A percentile compares a stretch with the other conserved stretches of the same genome.
phyloP scores from a whole-genome alignment of 2,329 filamentous ascomycete genomes.

The Colletotrichum tanaceti region DNA sequence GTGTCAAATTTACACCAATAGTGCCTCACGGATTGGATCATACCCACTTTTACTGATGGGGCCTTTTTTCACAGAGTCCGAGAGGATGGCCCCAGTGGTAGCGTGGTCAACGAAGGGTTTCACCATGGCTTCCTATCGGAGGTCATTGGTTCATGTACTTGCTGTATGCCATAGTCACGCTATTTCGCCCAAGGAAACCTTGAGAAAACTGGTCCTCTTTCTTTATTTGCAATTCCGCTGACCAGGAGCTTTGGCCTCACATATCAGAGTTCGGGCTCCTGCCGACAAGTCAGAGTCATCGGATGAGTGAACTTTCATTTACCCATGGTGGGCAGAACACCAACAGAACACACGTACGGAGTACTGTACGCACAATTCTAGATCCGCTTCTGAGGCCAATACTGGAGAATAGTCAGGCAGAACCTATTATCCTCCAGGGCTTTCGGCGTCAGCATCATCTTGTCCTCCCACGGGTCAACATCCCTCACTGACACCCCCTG shows the following conservation, averaged over 20 bases:
- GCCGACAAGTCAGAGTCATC: slow-evolving; percentile 25
- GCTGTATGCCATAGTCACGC: too few species aligned
- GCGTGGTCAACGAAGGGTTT: slow-evolving; percentile 32
- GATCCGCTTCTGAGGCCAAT: background rate
- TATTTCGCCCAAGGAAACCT: slow-evolving; percentile 18
- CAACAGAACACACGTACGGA: background rate
- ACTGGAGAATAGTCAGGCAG: background rate
- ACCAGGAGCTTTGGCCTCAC: slow-evolving; percentile 6
- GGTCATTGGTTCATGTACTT: slow-evolving; percentile 15
- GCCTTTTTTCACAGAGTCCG: slow-evolving; percentile 10
- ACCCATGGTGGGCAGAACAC: background rate
- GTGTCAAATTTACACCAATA: slow-evolving; percentile 14
- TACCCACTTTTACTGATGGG: slow-evolving; percentile 1
- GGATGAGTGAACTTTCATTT: slow-evolving; percentile 20
- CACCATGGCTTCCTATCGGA: slow-evolving; percentile 37
- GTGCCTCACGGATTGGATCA: background rate
- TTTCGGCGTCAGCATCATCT: slow-evolving; percentile 25
- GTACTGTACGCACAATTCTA: slow-evolving; percentile 1
- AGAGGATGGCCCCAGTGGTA: slow-evolving; percentile 16
- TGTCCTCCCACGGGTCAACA: background rate
- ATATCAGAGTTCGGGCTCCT: slow-evolving; percentile 16
- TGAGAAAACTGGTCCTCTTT: background rate
- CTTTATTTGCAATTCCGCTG: background rate
- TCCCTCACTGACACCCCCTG: background rate
- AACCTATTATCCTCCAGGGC: background rate